phyloP scores from a whole-genome alignment of 176 grass and related monocot genomes.

The Oryza punctata region DNA sequence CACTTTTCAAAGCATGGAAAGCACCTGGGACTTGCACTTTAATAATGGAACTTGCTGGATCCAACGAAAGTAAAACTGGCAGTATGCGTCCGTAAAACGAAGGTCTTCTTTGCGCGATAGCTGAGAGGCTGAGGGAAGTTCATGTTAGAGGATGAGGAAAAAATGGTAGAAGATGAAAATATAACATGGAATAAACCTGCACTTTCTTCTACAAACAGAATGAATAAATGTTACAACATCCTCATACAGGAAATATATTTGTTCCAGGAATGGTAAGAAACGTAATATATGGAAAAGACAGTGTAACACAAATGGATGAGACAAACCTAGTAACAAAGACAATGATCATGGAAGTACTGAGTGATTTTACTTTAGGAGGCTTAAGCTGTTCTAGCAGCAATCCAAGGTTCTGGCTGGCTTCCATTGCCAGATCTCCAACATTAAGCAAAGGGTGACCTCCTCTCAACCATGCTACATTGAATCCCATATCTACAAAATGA shows the following conservation, averaged over 20 bases:
- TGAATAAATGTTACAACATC: neutral
- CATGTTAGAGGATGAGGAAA: conserved; percentile 24
- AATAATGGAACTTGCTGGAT: conserved; percentile 75
- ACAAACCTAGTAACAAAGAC: conserved; percentile 86
- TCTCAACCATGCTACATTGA: conserved; percentile 91
- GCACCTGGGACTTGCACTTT: conserved; percentile 66
- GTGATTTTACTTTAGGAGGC: conserved; percentile 78
- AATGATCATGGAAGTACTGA: conserved; percentile 85
- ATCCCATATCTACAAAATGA: conserved; percentile 58
- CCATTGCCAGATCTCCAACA: conserved; percentile 80
- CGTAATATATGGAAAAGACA: conserved; percentile 2
- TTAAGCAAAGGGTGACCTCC: conserved; percentile 91
- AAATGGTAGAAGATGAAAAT: neutral
- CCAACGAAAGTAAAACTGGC: conserved; percentile 87
- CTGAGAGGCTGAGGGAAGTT: conserved; percentile 74
- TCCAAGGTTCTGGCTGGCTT: conserved; percentile 92
- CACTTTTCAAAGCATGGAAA: conserved; percentile 88
- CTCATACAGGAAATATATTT: conserved; percentile 11
- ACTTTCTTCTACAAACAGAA: conserved; percentile 19
- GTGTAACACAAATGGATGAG: conserved; percentile 13
- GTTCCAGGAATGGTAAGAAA: conserved; percentile 10
- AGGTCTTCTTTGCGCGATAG: conserved; percentile 88
- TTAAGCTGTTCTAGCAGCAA: conserved; percentile 89
- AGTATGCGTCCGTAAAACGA: conserved; percentile 94
- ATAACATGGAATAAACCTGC: conserved; percentile 14